Base-by-base conservation (phyloP, 495 filamentous ascomycete genomes). In the Penicillium cosmopolitanum region DNA sequence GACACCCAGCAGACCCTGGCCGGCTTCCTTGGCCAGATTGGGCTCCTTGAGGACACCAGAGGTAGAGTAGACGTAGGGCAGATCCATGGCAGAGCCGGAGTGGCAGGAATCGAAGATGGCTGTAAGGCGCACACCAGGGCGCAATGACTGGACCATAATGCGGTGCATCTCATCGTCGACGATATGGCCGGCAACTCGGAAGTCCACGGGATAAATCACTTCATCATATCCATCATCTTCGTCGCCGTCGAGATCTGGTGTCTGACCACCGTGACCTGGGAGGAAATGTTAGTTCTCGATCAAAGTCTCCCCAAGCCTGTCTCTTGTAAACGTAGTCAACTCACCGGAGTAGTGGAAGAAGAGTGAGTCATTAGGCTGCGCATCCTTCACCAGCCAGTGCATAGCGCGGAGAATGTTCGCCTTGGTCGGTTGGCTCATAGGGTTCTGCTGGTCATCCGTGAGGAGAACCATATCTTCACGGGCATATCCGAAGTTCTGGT, bases 41-140 rank as follows among this genome's bases (percentile, higher is more conserved):
- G 95, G 95, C 77, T 97, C 95, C 77, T 98, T 98, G 82, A 98
- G 90, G 33, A 97, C 84, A 73, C 95, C 95, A 66, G 89, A 85
- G 21, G 93, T 97, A 61, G 90, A 94, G 83, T 98, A 98, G 73
- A 98, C 89, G 78, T 97, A 98, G 34, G 95, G 95, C 28, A 98
- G 84, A 70, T 98, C 95, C 66, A 98, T 83, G 7, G 93, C 95
- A 8, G 95, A 96, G 62, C 95, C 95, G 4, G 93, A 97, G 75
- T 98, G 95, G 78, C 95, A 98, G n/a, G 93, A 97, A 77, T 98
- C 95, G 79, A 98, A 98, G 73, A 98, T 98, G 44, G 95, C 95
- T 1, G 95, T 98, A 52, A 98, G 80, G 35, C 95, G 87, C 21
- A 97, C 94, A 57, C 95, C 95, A 11, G 90, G 82, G 62, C 83